Evolutionary conservation across 2,329 filamentous ascomycete species (phyloP), one percentile per base, ranked within the genome.

Genomic region (Lecanosticta acicola): DNA sequence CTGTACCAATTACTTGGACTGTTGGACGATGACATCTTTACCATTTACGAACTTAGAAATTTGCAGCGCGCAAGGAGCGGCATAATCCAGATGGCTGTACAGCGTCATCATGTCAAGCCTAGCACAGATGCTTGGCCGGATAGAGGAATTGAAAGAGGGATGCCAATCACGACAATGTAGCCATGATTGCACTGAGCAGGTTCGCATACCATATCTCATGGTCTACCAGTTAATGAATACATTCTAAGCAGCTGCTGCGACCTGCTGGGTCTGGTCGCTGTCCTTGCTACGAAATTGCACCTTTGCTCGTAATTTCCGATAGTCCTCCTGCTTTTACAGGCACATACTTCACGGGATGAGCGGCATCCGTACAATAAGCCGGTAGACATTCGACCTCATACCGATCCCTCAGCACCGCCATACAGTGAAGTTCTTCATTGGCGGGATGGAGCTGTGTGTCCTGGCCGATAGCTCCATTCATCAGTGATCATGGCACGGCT

Each of bases 281-380:
- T n/a, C n/a, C n/a, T n/a, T n/a, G n/a, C n/a, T n/a, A n/a, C 44
- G 44, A 39, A 50, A 53, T 39, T 53, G 48, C 4, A 50, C 48
- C 11, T 45, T 55, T 13, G 51, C 51, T 39, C 66, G 61, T 59
- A 64, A 65, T 3, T 48, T 53, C 29, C 62, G 49, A 56, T 67
- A 70, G 29, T 59, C 64, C 46, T 59, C 60, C 34, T 65, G 66
- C 16, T n/a, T 63, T 70, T 21, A 69, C 63, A 16, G 60, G 53
- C 54, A 66, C 66, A 57, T 68, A 70, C 51, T 62, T 68, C 50
- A 65, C 67, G 35, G 64, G 61, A 46, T 56, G 56, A 2, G 46
- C 51, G 36, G 59, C 58, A 21, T 53, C 56, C 57, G 59, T 66
- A 49, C 58, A n/a, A n/a, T n/a, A 62, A 17, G 54, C 58, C 14